Base-by-base conservation (phyloP, 1,284 basidiomycete genomes). In the Papiliotrema fonsecae region DNA sequence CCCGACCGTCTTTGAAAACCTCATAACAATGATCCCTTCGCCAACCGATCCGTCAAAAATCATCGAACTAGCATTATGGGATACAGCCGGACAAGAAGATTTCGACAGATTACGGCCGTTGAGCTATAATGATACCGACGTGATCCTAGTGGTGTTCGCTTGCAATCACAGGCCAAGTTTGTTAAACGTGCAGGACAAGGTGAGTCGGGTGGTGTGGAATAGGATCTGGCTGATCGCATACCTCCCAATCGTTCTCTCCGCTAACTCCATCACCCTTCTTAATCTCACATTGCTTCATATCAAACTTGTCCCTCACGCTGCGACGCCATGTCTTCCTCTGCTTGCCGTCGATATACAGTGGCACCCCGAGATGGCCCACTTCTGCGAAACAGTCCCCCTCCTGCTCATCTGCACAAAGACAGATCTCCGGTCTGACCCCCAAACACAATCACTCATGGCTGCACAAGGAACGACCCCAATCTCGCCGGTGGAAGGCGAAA, bases 1-100 rank as follows among this genome's bases (percentile, higher is more conserved):
- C 56, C 93, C 93, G 24, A 98, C 93, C 19, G 93, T 98, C 7
- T 98, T 98, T 70, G 94, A 98, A 75, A 97, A 93, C 80, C 88
- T 92, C 65, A 88, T 97, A 50, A 94, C 93, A 11, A 83, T 87
- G 62, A 85, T 96, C 44, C 80, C 85, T 36, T 62, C 66, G 10
- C 72, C 72, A 6, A 87, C 86, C 61, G 91, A 97, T 36, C 65
- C 71, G 3, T 84, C 86, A 49, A 96, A 94, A 75, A 79, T 84
- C 40, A 84, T 97, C 61, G 93, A 97, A 73, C 81, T 97, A 30
- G 92, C 93, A 4, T 79, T 98, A 28, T 98, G 93, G 93, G 93
- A 97, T 75, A 97, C 94, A 1, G 94, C 93, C 5, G 93, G 94
- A 18, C 93, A 97, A 74, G 93, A 97, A 76, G 93, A 97, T 76